A percentile compares a stretch with the other conserved stretches of the same genome.
phyloP scores from a whole-genome alignment of 1,284 basidiomycete species.

The Cystobasidium sp. region DNA sequence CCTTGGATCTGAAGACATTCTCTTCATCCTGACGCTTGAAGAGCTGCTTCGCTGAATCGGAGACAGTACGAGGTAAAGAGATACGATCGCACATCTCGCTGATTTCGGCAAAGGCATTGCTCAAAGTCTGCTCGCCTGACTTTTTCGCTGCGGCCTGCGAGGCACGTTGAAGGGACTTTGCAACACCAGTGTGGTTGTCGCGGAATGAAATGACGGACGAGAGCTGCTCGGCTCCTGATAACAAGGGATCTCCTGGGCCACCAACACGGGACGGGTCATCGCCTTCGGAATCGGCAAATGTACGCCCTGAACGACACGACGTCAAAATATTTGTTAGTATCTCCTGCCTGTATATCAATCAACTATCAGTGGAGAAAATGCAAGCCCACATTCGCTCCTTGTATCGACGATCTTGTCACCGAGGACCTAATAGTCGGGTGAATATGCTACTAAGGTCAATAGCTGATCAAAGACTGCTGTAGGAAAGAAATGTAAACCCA shows the following conservation, averaged over 20 bases:
- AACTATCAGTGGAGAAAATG: constrained; percentile 43
- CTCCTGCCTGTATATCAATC: constrained; percentile 30
- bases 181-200: constrained; percentile 90
- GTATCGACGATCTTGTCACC: constrained; percentile 98
- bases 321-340: constrained; percentile 44
- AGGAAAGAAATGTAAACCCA: not conserved
- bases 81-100: constrained; percentile 93
- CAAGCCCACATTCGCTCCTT: constrained; percentile 79
- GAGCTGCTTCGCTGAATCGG: constrained; percentile 92
- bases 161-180: constrained; percentile 89
- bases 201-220: constrained; percentile 93
- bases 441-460: constrained; percentile 17
- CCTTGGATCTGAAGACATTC: constrained; percentile 84
- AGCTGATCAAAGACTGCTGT: not conserved
- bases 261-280: constrained; percentile 99
- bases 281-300: constrained; percentile 94
- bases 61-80: constrained; percentile 89
- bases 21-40: constrained; percentile 97
- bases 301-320: constrained; percentile 64
- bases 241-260: constrained; percentile 87
- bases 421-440: constrained; percentile 63
- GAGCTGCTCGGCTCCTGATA: constrained; percentile 88
- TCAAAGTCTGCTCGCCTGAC: constrained; percentile 79
- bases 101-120: constrained; percentile 87
- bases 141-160: constrained; percentile 72